Conservation (phyloP, 2,329 filamentous ascomycete species). For the Cercospora sesami region DNA sequence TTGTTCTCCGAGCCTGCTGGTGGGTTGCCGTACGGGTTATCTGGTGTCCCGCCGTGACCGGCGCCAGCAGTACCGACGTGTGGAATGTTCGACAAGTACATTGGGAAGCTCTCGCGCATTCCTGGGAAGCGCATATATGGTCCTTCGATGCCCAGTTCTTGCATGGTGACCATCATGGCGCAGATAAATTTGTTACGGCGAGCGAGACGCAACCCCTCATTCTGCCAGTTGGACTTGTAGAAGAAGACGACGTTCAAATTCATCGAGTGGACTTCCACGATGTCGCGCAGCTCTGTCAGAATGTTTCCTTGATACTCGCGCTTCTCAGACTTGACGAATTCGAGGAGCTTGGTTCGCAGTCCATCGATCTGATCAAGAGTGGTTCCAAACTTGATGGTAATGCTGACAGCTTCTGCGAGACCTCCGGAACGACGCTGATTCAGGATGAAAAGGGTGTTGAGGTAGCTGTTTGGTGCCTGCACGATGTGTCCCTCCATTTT, state of each 20-base stretch:
- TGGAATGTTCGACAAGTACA: constrained; percentile 60
- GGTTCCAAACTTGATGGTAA: constrained; percentile 86
- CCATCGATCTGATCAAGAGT: constrained; percentile 78
- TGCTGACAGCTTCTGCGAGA: constrained; percentile 79
- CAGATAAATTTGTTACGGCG: constrained; percentile 93
- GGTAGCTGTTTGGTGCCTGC: constrained; percentile 88
- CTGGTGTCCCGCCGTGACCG: constrained; percentile 47
- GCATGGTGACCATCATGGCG: constrained; percentile 83
- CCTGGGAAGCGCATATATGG: constrained; percentile 73
- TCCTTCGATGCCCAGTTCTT: constrained; percentile 80
- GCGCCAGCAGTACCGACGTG: constrained; percentile 47
- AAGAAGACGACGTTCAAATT: constrained; percentile 94
- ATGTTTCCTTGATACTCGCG: constrained; percentile 86
- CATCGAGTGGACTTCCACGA: constrained; percentile 80
- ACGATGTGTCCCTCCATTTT: constrained; percentile 98
- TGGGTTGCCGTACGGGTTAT: constrained; percentile 46
- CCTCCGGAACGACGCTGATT: constrained; percentile 90
- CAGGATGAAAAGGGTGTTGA: constrained; percentile 86
- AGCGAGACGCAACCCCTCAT: constrained; percentile 84
- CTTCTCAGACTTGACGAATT: constrained; percentile 82
- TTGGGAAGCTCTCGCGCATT: constrained; percentile 64
- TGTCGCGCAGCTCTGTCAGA: constrained; percentile 76
- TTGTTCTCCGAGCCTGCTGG: constrained; percentile 13
- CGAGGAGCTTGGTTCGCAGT: constrained; percentile 75
- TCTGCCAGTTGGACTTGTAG: constrained; percentile 97